These are phyloP conservation scores for Collybia nuda DNA, from an alignment of 768 basidiomycete genomes.

Conservation along the genomic window DNA sequence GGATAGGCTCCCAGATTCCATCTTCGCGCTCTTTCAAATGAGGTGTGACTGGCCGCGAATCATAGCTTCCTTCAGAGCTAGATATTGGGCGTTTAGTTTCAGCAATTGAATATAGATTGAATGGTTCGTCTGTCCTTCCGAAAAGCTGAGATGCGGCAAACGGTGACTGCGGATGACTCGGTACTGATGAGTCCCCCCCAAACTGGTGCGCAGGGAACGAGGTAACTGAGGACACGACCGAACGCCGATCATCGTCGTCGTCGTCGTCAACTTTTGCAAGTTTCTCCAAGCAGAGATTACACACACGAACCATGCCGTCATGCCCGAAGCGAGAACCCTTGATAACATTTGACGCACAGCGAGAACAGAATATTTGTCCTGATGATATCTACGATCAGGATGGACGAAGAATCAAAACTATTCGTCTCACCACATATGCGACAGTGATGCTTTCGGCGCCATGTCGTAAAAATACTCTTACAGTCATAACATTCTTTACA, in stretches of 20 bases:
- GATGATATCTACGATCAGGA: neutral
- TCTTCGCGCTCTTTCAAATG: slow-evolving; percentile 38
- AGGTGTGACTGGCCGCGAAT: slow-evolving; percentile 53
- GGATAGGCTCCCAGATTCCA: slow-evolving; percentile 44
- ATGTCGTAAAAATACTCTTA: slow-evolving; percentile 90
- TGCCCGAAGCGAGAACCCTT: slow-evolving; percentile 92
- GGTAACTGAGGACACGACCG: slow-evolving; percentile 69
- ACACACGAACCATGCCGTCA: slow-evolving; percentile 93
- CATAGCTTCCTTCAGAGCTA: slow-evolving; percentile 53
- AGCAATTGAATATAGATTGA: slow-evolving; percentile 80
- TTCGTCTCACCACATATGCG: slow-evolving; percentile 82
- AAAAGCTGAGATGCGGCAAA: slow-evolving; percentile 88
- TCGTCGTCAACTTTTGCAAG: slow-evolving; percentile 86
- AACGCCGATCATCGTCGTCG: slow-evolving; percentile 87
- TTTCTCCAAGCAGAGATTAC: slow-evolving; percentile 93
- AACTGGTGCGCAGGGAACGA: slow-evolving; percentile 81
- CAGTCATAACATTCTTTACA: slow-evolving; percentile 97
- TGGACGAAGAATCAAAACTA: neutral
- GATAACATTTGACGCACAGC: slow-evolving; percentile 96
- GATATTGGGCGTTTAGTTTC: slow-evolving; percentile 62
- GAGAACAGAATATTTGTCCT: slow-evolving; percentile 98
- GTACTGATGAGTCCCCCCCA: slow-evolving; percentile 39
- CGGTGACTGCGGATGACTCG: slow-evolving; percentile 73
- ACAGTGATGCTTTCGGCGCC: slow-evolving; percentile 96
- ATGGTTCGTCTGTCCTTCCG: slow-evolving; percentile 73